These are phyloP conservation scores for Diaporthe citri DNA, from an alignment of 2,329 filamentous ascomycete species.

Conservation along the genomic window DNA sequence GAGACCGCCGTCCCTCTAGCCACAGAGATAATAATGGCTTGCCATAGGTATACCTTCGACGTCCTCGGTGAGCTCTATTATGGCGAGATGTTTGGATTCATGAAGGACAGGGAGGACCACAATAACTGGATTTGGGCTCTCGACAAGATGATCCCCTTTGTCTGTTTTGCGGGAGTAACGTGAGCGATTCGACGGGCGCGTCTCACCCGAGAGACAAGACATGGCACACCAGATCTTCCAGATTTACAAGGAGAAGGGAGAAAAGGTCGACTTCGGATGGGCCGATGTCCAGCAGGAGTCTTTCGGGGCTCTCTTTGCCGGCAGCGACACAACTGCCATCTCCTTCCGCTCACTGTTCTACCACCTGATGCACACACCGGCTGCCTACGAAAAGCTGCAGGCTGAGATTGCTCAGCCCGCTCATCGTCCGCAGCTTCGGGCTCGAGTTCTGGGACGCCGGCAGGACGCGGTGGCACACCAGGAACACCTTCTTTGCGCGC, in stretches of 20 bases:
- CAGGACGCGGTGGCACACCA: conserved; percentile 4
- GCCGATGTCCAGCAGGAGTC: conserved; percentile 5
- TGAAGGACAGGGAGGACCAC: not conserved
- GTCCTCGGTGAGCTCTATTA: conserved; percentile 5
- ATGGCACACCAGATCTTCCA: conserved; percentile 18
- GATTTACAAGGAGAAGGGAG: conserved; percentile 3
- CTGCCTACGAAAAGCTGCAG: conserved; percentile 38
- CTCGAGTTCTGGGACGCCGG: conserved; percentile 4
- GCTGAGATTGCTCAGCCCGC: conserved; percentile 42
- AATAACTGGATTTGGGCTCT: not conserved
- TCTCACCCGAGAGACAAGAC: not conserved
- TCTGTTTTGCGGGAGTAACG: not conserved
- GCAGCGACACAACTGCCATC: conserved; percentile 53
- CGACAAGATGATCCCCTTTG: conserved; percentile 8
- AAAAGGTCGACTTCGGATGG: conserved; percentile 6
- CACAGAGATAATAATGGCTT: not conserved
- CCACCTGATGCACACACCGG: conserved; percentile 43
- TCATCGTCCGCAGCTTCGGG: conserved; percentile 13
- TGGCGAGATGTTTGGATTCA: not conserved
- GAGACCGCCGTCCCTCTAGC: not conserved
- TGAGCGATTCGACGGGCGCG: conserved; percentile 4
- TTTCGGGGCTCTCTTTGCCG: conserved; percentile 47
- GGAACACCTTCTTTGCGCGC: conserved; percentile 11
- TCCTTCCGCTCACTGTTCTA: conserved; percentile 46
- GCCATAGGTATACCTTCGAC: not conserved